phyloP scores from a whole-genome alignment of 805 yeast genomes.

The Sugiyamaella boreocaroliniensis region DNA sequence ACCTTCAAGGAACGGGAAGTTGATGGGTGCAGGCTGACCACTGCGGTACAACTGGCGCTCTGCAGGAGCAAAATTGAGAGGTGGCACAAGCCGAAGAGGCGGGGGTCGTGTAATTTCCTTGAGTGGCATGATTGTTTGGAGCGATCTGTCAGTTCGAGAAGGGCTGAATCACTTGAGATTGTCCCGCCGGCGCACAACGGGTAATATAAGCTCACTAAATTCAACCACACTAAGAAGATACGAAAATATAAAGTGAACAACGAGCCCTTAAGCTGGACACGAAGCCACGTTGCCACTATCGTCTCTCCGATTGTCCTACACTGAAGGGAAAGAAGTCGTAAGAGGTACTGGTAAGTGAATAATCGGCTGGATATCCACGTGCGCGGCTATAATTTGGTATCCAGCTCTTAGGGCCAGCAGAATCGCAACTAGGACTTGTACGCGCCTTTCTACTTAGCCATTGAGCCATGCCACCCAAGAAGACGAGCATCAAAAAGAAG shows the following conservation, averaged over 20 bases:
- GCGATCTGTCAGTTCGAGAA: background rate
- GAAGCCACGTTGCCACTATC: too few species aligned
- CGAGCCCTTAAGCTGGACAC: too few species aligned
- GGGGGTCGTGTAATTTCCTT: slow-evolving; percentile 15
- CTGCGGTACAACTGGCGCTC: slow-evolving; percentile 80
- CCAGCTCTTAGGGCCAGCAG: background rate
- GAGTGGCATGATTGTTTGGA: background rate
- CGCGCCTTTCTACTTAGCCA: background rate
- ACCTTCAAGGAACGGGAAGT: slow-evolving; percentile 75
- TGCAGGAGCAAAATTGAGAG: slow-evolving; percentile 91
- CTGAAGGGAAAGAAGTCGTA: too few species aligned
- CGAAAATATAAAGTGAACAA: too few species aligned
- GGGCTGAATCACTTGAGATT: background rate
- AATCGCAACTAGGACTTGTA: background rate
- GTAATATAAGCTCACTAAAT: too few species aligned
- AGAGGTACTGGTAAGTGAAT: too few species aligned
- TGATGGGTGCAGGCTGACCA: slow-evolving; percentile 93
- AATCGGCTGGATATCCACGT: background rate
- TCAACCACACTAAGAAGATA: too few species aligned
- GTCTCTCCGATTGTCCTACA: too few species aligned
- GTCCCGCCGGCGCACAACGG: too few species aligned
- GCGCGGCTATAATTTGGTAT: background rate
- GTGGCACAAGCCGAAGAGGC: slow-evolving; percentile 55
- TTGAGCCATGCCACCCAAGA: slow-evolving; percentile 2
- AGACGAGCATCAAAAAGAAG: slow-evolving; percentile 9